These are phyloP conservation scores for Diversispora eburnea DNA, from an alignment of 192 early-diverging fungal genomes.

Conservation along the genomic window DNA sequence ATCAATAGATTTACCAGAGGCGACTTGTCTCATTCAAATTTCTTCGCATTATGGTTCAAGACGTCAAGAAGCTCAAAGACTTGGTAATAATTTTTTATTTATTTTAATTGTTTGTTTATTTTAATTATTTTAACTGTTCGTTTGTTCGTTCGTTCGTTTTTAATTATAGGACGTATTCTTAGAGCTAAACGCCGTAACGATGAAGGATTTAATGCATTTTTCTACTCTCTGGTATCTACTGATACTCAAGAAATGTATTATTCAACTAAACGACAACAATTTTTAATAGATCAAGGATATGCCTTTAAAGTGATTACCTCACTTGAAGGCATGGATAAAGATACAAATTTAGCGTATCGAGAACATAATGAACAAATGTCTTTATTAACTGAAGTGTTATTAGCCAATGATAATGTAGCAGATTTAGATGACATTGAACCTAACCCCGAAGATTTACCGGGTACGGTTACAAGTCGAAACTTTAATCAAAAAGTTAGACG, in stretches of 20 bases:
- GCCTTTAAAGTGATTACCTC: conserved; percentile 98
- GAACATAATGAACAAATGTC: conserved; percentile 72
- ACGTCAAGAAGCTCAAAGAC: conserved; percentile 96
- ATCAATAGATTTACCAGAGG: conserved; percentile 98
- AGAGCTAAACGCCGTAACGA: conserved; percentile 92
- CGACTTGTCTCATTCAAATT: conserved; percentile 97
- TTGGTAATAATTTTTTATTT: conserved; percentile 40
- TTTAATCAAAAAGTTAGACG: conserved; percentile 45
- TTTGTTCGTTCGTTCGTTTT: no score
- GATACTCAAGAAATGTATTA: conserved; percentile 99
- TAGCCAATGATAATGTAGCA: conserved; percentile 61
- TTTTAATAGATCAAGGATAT: conserved; percentile 99
- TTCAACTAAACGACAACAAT: conserved; percentile 97
- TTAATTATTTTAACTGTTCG: not conserved
- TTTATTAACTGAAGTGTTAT: conserved; percentile 80
- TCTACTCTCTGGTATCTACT: conserved; percentile 96
- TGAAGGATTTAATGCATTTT: conserved; percentile 95
- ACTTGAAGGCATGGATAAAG: conserved; percentile 86
- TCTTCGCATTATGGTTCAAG: conserved; percentile 97
- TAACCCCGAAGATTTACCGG: conserved; percentile 57
- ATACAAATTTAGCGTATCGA: conserved; percentile 72
- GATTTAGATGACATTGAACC: conserved; percentile 59
- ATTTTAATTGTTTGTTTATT: not conserved
- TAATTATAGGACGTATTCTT: conserved; percentile 66
- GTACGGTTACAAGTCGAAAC: conserved; percentile 36